Evolutionary conservation across 495 filamentous ascomycete species (phyloP).

Genomic region (Chaetomium fimeti): DNA sequence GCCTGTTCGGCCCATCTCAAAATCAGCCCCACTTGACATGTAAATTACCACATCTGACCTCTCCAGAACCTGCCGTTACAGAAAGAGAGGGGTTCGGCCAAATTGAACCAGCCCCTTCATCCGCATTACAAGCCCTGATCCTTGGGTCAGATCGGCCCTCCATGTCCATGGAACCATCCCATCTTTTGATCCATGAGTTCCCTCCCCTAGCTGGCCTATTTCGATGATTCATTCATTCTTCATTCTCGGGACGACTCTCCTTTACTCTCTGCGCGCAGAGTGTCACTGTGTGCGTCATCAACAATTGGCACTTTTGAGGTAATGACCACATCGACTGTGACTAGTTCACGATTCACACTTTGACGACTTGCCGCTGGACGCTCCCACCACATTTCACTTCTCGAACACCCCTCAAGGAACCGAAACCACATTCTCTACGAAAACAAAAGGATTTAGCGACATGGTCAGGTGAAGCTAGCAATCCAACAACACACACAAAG

Average conservation of each 20-base stretch:
- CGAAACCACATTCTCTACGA: conserved; percentile 10
- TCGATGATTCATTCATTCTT: background rate
- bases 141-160: conserved; percentile 8
- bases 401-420: background rate
- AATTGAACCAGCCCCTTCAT: conserved; percentile 16
- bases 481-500: background rate
- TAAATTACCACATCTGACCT: background rate
- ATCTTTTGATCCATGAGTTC: background rate
- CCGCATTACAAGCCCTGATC: conserved; percentile 14
- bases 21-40: conserved; percentile 3
- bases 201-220: conserved; percentile 5
- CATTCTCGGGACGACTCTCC: conserved; percentile 1
- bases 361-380: conserved; percentile 11
- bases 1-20: too few relatives aligned
- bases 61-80: background rate
- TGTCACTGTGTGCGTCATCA: conserved; percentile 11
- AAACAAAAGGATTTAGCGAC: background rate
- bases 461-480: conserved; percentile 2
- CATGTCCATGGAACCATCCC: conserved; percentile 6
- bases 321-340: background rate
- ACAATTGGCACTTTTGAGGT: background rate
- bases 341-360: background rate
- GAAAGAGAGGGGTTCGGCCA: background rate
- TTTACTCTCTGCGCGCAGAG: background rate
- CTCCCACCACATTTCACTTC: conserved; percentile 11